phyloP scores from a whole-genome alignment of 139 green algal genomes.

The Coelastrella sp. region DNA sequence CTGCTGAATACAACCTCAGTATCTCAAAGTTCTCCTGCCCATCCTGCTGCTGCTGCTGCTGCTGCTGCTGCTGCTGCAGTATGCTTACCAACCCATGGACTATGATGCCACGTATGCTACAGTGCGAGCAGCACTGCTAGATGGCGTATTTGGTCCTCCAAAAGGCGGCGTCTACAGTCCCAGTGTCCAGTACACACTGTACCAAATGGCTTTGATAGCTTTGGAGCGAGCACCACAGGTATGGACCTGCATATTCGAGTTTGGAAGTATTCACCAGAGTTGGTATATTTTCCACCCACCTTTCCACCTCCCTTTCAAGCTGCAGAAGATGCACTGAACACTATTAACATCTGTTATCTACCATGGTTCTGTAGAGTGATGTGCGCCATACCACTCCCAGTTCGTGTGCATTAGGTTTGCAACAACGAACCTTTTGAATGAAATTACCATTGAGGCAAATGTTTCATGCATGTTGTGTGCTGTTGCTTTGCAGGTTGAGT shows the following conservation, averaged over 20 bases:
- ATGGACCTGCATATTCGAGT: neutral
- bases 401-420: no score
- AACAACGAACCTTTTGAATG: no score
- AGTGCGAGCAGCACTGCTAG: conserved; percentile 55
- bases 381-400: no score
- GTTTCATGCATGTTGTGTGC: neutral
- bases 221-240: conserved; percentile 71
- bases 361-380: no score
- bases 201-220: conserved; percentile 80
- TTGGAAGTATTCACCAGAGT: no score
- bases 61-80: conserved; percentile 6
- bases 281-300: no score
- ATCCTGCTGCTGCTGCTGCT: neutral
- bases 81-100: conserved; percentile 39
- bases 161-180: conserved; percentile 88
- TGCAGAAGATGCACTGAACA: no score
- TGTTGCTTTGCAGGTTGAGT: conserved; percentile 70
- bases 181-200: conserved; percentile 94
- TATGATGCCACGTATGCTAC: conserved; percentile 65
- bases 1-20: no score
- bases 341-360: no score
- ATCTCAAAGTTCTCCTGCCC: neutral
- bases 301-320: no score
- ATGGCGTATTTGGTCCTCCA: conserved; percentile 88
- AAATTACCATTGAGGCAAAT: no score